These are phyloP conservation scores for Penstemon davidsonii DNA, from an alignment of 257 asterid species.

Conservation along the genomic window DNA sequence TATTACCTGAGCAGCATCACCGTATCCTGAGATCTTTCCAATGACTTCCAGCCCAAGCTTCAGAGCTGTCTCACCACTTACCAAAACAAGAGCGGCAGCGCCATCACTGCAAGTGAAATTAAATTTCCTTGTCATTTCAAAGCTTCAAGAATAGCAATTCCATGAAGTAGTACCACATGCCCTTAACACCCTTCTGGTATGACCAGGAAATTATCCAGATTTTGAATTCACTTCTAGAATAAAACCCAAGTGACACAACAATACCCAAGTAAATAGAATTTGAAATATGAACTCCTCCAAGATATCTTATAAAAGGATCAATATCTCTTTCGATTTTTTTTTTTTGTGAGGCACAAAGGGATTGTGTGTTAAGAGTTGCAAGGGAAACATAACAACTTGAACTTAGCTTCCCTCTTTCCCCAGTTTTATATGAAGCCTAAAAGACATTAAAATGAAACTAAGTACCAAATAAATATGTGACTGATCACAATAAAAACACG, in stretches of 20 bases:
- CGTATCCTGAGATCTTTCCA: constrained; percentile 87
- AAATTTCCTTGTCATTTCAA: constrained; percentile 25
- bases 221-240: not conserved
- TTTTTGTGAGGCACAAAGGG: not conserved
- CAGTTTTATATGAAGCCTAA: not conserved
- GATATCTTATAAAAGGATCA: not conserved
- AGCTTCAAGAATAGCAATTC: constrained; percentile 10
- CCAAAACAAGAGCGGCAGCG: constrained; percentile 96
- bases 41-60: constrained; percentile 83
- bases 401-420: not conserved
- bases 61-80: constrained; percentile 82
- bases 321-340: too few relatives aligned
- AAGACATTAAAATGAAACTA: not conserved
- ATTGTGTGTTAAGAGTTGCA: not conserved
- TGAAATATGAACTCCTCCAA: not conserved
- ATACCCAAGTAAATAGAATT: not conserved
- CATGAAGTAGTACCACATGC: constrained; percentile 2
- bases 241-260: not conserved
- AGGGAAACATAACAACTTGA: not conserved
- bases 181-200: not conserved
- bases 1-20: constrained; percentile 96
- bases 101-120: constrained; percentile 71
- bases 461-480: not conserved
- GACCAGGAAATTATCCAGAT: not conserved
- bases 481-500: constrained; percentile 1